phyloP scores from a whole-genome alignment of 2,329 filamentous ascomycete species.

The Aureobasidium musti region DNA sequence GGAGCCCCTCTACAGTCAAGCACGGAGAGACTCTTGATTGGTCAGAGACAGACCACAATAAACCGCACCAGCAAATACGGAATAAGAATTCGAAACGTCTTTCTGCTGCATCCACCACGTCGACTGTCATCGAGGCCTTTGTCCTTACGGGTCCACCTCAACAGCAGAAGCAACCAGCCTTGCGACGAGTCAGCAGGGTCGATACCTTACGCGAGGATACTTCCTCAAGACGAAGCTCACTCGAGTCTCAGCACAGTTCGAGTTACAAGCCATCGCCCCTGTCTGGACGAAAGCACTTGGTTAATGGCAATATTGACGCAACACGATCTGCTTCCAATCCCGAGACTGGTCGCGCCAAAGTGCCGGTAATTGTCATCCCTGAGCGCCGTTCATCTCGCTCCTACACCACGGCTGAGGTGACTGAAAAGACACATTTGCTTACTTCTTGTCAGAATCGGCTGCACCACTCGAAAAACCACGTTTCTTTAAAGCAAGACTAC shows the following conservation, averaged over 20 bases:
- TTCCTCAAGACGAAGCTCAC: conserved; percentile 50
- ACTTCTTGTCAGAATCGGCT: conserved; percentile 16
- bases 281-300: conserved; percentile 46
- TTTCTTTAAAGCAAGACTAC: not conserved
- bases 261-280: conserved; percentile 55
- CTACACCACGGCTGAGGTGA: not conserved
- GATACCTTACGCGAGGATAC: conserved; percentile 52
- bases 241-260: conserved; percentile 51
- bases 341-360: conserved; percentile 14
- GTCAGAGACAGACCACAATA: conserved; percentile 44
- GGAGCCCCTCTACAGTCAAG: conserved; percentile 43
- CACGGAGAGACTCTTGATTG: conserved; percentile 49
- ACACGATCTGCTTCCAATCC: conserved; percentile 30
- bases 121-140: conserved; percentile 58
- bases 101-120: conserved; percentile 55
- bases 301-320: conserved; percentile 33
- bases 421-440: conserved; percentile 21
- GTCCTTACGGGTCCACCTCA: conserved; percentile 55
- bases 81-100: conserved; percentile 47
- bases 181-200: conserved; percentile 59
- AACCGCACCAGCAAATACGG: conserved; percentile 35
- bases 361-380: conserved; percentile 28
- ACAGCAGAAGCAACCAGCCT: conserved; percentile 43
- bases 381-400: conserved; percentile 27
- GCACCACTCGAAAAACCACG: conserved; percentile 8